Conservation (phyloP, 2,329 filamentous ascomycete species). For the Colletotrichum magnum region DNA sequence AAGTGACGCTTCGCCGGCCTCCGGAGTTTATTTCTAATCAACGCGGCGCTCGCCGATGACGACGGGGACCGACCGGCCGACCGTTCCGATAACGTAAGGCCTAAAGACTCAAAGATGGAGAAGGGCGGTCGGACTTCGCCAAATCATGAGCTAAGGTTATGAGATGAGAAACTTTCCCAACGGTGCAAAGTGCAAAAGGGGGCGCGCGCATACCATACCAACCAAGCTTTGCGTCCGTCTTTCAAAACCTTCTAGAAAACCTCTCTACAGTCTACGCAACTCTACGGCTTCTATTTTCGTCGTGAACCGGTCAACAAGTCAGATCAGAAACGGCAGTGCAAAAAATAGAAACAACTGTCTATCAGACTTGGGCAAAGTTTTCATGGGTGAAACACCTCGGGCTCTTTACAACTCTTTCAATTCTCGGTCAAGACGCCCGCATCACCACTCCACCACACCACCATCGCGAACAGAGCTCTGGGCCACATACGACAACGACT, state of each 20-base stretch:
- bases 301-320: conserved; percentile 30
- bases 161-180: conserved; percentile 20
- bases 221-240: conserved; percentile 35
- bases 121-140: conserved; percentile 3
- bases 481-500: neutral
- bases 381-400: conserved; percentile 28
- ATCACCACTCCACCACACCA: conserved; percentile 5
- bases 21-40: conserved; percentile 8
- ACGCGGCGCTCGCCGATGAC: conserved; percentile 33
- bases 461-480: neutral
- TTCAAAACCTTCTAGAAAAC: conserved; percentile 34
- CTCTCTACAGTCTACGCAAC: neutral
- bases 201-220: conserved; percentile 17
- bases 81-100: conserved; percentile 32
- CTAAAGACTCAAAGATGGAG: conserved; percentile 17
- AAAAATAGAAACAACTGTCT: neutral
- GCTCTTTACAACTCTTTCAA: neutral
- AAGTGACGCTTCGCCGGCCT: conserved; percentile 28
- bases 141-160: conserved; percentile 15
- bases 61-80: neutral
- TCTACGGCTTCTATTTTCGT: conserved; percentile 30
- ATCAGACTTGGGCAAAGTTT: conserved; percentile 31
- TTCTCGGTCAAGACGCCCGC: neutral
- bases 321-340: conserved; percentile 2
- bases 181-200: neutral